Base-by-base conservation (phyloP, 441 rosid species). In the Manihot esculenta region DNA sequence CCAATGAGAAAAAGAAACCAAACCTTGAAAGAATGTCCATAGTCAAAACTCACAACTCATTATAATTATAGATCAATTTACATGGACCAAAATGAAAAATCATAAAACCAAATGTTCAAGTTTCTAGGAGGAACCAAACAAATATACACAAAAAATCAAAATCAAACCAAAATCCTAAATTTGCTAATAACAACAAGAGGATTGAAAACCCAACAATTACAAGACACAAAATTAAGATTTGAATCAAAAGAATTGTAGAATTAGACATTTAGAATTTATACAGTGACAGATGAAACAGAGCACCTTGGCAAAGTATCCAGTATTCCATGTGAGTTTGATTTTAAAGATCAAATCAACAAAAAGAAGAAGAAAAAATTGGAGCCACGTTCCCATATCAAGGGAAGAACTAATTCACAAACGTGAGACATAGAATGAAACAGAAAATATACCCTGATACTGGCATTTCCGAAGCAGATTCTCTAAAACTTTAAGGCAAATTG, bases 391-490 rank as follows among this genome's bases (percentile, higher is more conserved):
- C 44, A 55, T 14, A 14, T 20, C 2, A 21, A 50, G 48, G 8
- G 50, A 69, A 30, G 41, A 41, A 5, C 54, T 42, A 48, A 13
- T 18, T 58, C 23, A 15, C 15, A 58, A 58, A 56, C n/a, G 30
- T 13, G n/a, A 0, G 3, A 58, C 13, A 56, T 3, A 35, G 30
- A 47, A 49, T 26, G 50, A 7, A 41, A 62, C 35, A 54, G 27
- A 56, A 64, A 35, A 35, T 23, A 68, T 72, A 92, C 99, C 99
- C 45, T 89, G 89, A 75, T 95, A 95, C 58, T 92, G 89, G 90
- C 98, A 92, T 75, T 84, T 83, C 70, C 78, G 88, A 53, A 95
- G 89, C 77, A 91, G 79, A 75, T 21, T 86, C 73, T 89, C 99
- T 56, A 95, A 74, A 68, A 85, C 77, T 68, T 80, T 82, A 64